Conservation (phyloP, 2,329 filamentous ascomycete species). For the Nigrospora osmanthi region DNA sequence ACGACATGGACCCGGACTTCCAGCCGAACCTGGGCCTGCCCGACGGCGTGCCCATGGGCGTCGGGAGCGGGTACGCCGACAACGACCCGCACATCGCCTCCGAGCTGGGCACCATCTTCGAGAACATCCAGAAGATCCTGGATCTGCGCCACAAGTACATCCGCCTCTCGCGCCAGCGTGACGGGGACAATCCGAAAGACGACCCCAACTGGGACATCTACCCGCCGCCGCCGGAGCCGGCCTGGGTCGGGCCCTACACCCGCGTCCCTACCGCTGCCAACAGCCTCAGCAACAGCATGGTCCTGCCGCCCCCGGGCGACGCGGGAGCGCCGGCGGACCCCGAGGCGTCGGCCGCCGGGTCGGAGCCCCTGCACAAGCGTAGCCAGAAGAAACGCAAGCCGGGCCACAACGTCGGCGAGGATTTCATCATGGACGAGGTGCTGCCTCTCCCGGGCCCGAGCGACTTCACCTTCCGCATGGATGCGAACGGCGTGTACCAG, state of each 20-base stretch:
- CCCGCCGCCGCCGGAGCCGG: slow-evolving; percentile 82
- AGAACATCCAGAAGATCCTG: slow-evolving; percentile 82
- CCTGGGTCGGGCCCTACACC: slow-evolving; percentile 59
- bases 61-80: slow-evolving; percentile 59
- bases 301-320: slow-evolving; percentile 24
- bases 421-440: slow-evolving; percentile 77
- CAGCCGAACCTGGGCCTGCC: slow-evolving; percentile 33
- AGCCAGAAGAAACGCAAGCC: slow-evolving; percentile 65
- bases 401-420: slow-evolving; percentile 83
- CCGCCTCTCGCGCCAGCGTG: slow-evolving; percentile 70
- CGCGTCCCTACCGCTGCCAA: slow-evolving; percentile 27
- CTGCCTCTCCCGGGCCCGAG: slow-evolving; percentile 64
- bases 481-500: slow-evolving; percentile 83
- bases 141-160: slow-evolving; percentile 88
- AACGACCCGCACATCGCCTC: slow-evolving; percentile 73
- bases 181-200: slow-evolving; percentile 83
- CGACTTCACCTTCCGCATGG: slow-evolving; percentile 69
- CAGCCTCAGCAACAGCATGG: slow-evolving; percentile 39
- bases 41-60: slow-evolving; percentile 52
- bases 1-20: slow-evolving; percentile 5
- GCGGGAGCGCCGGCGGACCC: slow-evolving; percentile 15
- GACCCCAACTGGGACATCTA: slow-evolving; percentile 80
- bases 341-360: slow-evolving; percentile 20
- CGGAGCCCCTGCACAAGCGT: slow-evolving; percentile 29
- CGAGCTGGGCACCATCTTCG: slow-evolving; percentile 80